Evolutionary conservation across 345 rosid species (phyloP), one percentile per base, ranked within the genome.

Genomic region (Arabis alpina): DNA sequence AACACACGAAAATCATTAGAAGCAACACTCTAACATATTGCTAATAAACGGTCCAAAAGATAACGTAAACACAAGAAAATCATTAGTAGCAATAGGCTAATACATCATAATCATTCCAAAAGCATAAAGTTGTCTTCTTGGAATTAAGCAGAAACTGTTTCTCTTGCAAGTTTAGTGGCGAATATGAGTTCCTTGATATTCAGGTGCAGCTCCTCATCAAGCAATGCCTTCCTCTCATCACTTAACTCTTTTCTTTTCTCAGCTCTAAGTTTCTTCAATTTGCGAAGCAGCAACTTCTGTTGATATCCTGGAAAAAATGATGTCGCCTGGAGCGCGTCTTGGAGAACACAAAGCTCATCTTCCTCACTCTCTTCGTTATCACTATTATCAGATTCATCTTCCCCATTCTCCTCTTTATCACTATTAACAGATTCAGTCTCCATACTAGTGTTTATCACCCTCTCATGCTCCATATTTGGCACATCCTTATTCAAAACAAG

Each of bases 211-310:
- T 74, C 68, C 30, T 74, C 56, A 3, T 10, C 0, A 7, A 43
- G 3, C 13, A 66, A 51, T 5, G 55, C 49, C 27, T 74, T 66
- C 62, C 61, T 66, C 19, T 66, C 72, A 13, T 66, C 50, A 2
- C 16, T 6, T 12, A 59, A 3, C 56, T 59, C 56, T n/a, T 43
- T 59, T 5, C 55, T 34, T 32, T n/a, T 51, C 3, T 44, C 56
- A 16, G 23, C 55, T 12, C 4, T 14, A 43, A 74, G 3, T 1
- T 14, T 66, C 13, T 23, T 24, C 49, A 74, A 5, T 24, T 36
- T 67, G 36, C 36, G 4, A 34, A 67, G 25, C 32, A 74, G 8
- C 12, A 3, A 2, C 4, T 50, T 74, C 5, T 74, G 67, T 25
- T 74, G 77, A 59, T 10, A 3, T 42, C 9, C 44, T 42, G 44